Evolutionary conservation across 768 basidiomycete genomes (phyloP).

Genomic region (Tricholomella constricta): DNA sequence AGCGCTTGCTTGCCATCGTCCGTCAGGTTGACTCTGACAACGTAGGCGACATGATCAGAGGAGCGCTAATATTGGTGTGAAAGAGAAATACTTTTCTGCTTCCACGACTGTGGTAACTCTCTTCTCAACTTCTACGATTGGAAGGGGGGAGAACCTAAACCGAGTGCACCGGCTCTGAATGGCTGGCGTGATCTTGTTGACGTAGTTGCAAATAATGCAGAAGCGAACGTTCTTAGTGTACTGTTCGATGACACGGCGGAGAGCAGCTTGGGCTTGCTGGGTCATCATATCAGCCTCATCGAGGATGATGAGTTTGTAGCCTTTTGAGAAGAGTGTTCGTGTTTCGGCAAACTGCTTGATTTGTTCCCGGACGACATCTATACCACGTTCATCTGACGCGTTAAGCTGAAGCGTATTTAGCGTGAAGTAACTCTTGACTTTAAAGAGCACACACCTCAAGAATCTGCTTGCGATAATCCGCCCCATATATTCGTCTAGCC

Average conservation of each 20-base stretch:
- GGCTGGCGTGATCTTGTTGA: constrained; percentile 98
- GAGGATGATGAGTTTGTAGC: constrained; percentile 96
- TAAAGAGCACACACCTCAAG: constrained; percentile 66
- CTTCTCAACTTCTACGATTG: constrained; percentile 82
- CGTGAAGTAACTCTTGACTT: not conserved
- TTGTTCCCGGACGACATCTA: constrained; percentile 98
- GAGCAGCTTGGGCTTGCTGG: constrained; percentile 92
- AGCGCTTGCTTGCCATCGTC: constrained; percentile 86
- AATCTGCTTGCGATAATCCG: constrained; percentile 85
- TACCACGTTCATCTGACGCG: constrained; percentile 97
- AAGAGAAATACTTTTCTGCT: constrained; percentile 67
- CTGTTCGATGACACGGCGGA: constrained; percentile 96
- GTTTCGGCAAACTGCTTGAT: constrained; percentile 99
- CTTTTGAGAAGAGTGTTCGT: constrained; percentile 86
- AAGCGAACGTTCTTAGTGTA: constrained; percentile 99
- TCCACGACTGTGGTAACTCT: constrained; percentile 78
- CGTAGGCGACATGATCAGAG: not conserved
- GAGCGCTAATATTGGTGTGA: not conserved
- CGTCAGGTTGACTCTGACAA: constrained; percentile 79
- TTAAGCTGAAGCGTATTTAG: constrained; percentile 63
- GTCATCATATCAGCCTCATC: constrained; percentile 99
- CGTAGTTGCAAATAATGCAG: constrained; percentile 99
- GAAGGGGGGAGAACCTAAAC: constrained; percentile 94
- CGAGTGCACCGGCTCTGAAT: constrained; percentile 98
- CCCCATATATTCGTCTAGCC: constrained; percentile 91